Percentiles rank a stretch among this genome's conserved stretches.
Conservation (phyloP, 805 yeast genomes). For the Candida oleophila region DNA sequence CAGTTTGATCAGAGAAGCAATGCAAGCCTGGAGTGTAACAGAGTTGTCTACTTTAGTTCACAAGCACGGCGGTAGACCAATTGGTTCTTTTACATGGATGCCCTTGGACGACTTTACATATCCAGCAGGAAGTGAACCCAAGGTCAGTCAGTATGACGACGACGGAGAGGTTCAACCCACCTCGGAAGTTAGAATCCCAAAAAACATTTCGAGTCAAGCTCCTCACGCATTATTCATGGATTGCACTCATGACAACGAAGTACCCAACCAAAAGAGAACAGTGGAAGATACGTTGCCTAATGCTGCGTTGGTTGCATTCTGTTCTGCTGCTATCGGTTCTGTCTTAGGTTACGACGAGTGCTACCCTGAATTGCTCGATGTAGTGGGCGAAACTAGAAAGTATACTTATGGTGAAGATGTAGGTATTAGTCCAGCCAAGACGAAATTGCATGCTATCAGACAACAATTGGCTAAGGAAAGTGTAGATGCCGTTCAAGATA, state of each 20-base stretch:
- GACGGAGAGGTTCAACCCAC: neutral
- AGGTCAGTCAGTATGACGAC: conserved; percentile 23
- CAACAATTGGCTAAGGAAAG: conserved; percentile 53
- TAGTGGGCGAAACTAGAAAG: conserved; percentile 70
- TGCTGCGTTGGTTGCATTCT: conserved; percentile 90
- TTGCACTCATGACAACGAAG: conserved; percentile 95
- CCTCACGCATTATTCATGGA: conserved; percentile 97
- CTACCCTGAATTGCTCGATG: conserved; percentile 76
- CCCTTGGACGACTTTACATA: conserved; percentile 75
- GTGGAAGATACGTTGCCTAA: conserved; percentile 92
- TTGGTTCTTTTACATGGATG: conserved; percentile 83
- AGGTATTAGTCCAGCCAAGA: conserved; percentile 80
- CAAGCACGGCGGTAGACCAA: conserved; percentile 92
- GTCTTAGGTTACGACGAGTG: conserved; percentile 93
- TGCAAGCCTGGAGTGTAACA: conserved; percentile 90
- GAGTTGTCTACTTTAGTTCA: conserved; percentile 86
- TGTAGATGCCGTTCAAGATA: conserved; percentile 53
- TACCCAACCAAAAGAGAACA: conserved; percentile 84
- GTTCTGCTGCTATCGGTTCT: conserved; percentile 92
- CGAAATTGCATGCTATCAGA: conserved; percentile 57
- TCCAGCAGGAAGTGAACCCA: conserved; percentile 51
- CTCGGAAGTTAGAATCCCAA: conserved; percentile 70
- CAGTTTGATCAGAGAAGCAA: conserved; percentile 90
- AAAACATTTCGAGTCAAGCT: conserved; percentile 60
- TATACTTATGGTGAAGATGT: conserved; percentile 46